phyloP scores from a whole-genome alignment of 1,284 basidiomycete species.

The Heterobasidion parviporum region DNA sequence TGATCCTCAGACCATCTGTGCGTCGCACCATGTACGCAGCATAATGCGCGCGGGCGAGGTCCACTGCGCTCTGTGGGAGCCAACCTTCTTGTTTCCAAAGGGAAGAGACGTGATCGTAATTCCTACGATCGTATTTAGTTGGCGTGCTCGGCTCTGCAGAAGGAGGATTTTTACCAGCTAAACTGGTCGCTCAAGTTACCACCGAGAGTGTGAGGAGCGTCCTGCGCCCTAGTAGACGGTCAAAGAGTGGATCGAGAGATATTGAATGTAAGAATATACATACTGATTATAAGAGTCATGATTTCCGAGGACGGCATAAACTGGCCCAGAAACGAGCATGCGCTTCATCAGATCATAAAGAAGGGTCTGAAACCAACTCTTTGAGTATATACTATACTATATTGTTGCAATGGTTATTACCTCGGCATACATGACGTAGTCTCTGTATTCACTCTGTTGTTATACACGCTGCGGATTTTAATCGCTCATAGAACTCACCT shows the following conservation, averaged over 20 bases:
- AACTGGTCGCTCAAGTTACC: constrained; percentile 49
- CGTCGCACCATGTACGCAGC: constrained; percentile 68
- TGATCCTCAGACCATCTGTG: constrained; percentile 59
- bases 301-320: constrained; percentile 71
- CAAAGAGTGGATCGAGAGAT: background rate
- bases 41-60: constrained; percentile 62
- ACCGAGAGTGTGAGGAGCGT: constrained; percentile 52
- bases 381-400: background rate
- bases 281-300: constrained; percentile 66
- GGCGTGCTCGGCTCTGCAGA: background rate
- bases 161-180: constrained; percentile 41
- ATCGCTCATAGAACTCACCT: constrained; percentile 25
- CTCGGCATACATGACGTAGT: constrained; percentile 42
- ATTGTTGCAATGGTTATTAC: constrained; percentile 20
- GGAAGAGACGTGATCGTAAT: constrained; percentile 64
- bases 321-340: constrained; percentile 53
- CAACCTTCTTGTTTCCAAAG: constrained; percentile 69
- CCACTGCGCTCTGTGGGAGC: constrained; percentile 52
- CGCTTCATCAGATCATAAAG: constrained; percentile 59
- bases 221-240: constrained; percentile 41
- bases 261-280: constrained; percentile 11
- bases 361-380: constrained; percentile 33
- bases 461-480: background rate
- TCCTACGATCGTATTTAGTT: constrained; percentile 31
- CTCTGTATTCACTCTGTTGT: constrained; percentile 9